Base-by-base conservation (phyloP, 139 green algal genomes). In the Nannochloris sp. region DNA sequence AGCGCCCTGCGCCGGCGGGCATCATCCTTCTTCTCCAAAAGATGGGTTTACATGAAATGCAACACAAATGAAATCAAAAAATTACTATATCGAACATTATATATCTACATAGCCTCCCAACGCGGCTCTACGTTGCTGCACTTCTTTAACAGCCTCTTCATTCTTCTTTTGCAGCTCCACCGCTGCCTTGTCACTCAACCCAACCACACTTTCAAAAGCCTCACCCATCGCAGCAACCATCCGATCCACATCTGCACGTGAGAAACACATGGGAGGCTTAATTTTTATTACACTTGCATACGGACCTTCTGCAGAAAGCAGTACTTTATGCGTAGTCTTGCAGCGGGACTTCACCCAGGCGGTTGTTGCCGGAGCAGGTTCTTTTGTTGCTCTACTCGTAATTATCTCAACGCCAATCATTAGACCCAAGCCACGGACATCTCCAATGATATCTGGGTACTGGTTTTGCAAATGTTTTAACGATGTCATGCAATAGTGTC, bases 181-280 rank as follows among this genome's bases (percentile, higher is more conserved):
- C 9, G 23, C 23, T 25, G 58, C 48, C n/a, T 64, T 44, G 5
- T 31, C 32, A 13, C 12, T 34, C 35, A 72, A 55, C 6, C 19
- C 25, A 59, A 32, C 85, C 48, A 92, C 68, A 51, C 65, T 66
- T 1, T 57, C 61, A 29, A 92, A 57, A 3, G 76, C 65, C 5
- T 66, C 5, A 38, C 91, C 83, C 81, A 96, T 81, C 27, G 79
- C 84, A 4, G 87, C 86, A 24, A 89, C 71, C 67, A 97, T 71
- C 74, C 88, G 93, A 70, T 96, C 86, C 3, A 90, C 92, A 53
- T 98, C 91, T 2, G 44, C 67, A 24, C 51, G 60, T 30, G 32
- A 84, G 73, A 97, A 92, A 80, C 93, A 98, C 84, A 98, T 95
- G 19, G 93, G 93, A 13, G 93, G 93, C 81, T 98, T 98, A 72